A percentile compares a stretch with the other conserved stretches of the same genome.
Evolutionary conservation across 2,329 filamentous ascomycete species (phyloP).

Genomic region (Colletotrichum sidae): DNA sequence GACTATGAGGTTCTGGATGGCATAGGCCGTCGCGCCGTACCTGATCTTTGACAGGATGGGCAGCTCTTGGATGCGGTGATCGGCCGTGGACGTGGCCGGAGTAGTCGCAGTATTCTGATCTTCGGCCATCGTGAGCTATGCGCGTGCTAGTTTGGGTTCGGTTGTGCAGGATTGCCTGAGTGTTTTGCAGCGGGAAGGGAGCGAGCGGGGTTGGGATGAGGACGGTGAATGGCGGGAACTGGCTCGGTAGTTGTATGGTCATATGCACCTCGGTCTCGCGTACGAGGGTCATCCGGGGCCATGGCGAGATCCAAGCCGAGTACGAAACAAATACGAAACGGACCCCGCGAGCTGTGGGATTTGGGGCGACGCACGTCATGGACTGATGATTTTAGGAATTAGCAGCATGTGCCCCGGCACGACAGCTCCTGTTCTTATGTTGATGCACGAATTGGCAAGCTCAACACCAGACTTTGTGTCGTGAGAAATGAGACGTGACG

Average conservation of each 20-base stretch:
- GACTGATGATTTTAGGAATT: too few relatives aligned
- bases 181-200: constrained; percentile 16
- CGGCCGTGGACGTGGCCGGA: constrained; percentile 16
- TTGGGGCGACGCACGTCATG: background rate
- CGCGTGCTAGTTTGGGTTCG: constrained; percentile 11
- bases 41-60: constrained; percentile 24
- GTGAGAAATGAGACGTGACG: too few relatives aligned
- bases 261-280: constrained; percentile 31
- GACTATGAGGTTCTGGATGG: constrained; percentile 30
- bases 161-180: constrained; percentile 20
- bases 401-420: too few relatives aligned
- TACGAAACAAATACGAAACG: constrained; percentile 34
- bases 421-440: too few relatives aligned
- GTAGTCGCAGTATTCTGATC: constrained; percentile 19
- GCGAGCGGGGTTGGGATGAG: constrained; percentile 29
- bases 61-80: constrained; percentile 8
- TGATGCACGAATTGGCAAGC: too few relatives aligned
- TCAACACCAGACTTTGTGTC: too few relatives aligned
- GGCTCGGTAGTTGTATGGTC: constrained; percentile 31
- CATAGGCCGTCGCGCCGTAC: constrained; percentile 30
- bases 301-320: constrained; percentile 24
- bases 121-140: constrained; percentile 25
- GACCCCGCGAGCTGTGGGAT: too few relatives aligned
- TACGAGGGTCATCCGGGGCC: constrained; percentile 7
- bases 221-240: constrained; percentile 17